Base-by-base conservation (phyloP, 2,329 filamentous ascomycete species). In the Apiospora marii region DNA sequence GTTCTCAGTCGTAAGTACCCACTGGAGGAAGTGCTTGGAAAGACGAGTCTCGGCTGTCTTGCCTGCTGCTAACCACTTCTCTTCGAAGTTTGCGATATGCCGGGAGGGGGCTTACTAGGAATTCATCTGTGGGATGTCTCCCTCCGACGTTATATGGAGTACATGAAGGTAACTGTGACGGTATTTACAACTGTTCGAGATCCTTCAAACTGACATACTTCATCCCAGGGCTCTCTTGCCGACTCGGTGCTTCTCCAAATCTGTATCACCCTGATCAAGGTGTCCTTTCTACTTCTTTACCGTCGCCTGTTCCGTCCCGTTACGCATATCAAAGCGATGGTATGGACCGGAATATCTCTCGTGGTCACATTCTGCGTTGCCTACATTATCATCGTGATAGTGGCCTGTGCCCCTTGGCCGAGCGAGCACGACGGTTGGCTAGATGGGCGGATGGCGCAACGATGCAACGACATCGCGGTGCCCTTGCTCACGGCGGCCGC, bases 61-160 rank as follows among this genome's bases (percentile, higher is more conserved):
- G 13, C 4, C 51, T 1, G 10, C 16, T 30, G 14, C 51, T 58
- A 6, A 58, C 24, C 51, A 34, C 14, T 34, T 58, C 14, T 5
- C 13, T 22, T 58, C 53, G 41, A 37, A 76, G 75, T 75, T 44
- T 73, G 73, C 51, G 72, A 67, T 27, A 74, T 12, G 16, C 74
- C 75, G 22, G 75, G 75, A 7, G 74, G 73, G 41, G 75, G 75
- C 2, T 74, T 76, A 61, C 46, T 76, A 12, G 74, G 75, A 1
- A 73, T 76, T 43, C 74, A 75, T 71, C n/a, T 75, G 22, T 76
- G 75, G 75, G 75, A 75, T 70, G 75, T 73, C 19, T 70, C 74
- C 4, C 49, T 76, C 24, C 74, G 72, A 16, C 73, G 74, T 44
- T 74, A 71, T 51, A 34, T 74, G n/a, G 46, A 71, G 4, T 75